A percentile compares a stretch with the other conserved stretches of the same genome.
phyloP scores from a whole-genome alignment of 202 grass and related monocot species.

The Bolboschoenoplectus hybrid region DNA sequence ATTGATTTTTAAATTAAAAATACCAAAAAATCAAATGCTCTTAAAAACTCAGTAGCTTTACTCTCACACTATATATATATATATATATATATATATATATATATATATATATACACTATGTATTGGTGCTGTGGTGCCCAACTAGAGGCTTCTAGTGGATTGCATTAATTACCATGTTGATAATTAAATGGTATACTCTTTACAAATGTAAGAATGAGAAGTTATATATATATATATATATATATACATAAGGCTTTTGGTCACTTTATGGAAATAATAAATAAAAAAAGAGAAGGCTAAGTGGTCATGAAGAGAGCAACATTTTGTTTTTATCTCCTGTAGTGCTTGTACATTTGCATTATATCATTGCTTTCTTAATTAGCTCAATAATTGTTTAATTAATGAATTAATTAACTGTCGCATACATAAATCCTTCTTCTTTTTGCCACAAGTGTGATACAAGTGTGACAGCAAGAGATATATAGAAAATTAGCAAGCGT shows the following conservation, averaged over 20 bases:
- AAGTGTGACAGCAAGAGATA: constrained; percentile 21
- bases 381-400: constrained; percentile 14
- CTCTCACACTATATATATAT: too few species aligned
- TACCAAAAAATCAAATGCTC: too few species aligned
- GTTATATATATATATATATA: neutral
- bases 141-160: neutral
- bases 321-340: neutral
- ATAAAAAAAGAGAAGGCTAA: neutral
- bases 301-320: neutral
- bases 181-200: neutral
- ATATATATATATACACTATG: too few species aligned
- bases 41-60: too few species aligned
- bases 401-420: neutral
- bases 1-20: too few species aligned
- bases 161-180: neutral
- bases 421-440: neutral
- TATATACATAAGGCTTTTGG: neutral
- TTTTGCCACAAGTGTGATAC: constrained; percentile 26
- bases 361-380: constrained; percentile 12
- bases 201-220: neutral
- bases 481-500: neutral
- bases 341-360: constrained; percentile 13
- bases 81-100: too few species aligned
- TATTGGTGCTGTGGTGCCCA: neutral
- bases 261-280: neutral